Base-by-base conservation (phyloP, 495 filamentous ascomycete genomes). In the Tuber microsphaerosporum region DNA sequence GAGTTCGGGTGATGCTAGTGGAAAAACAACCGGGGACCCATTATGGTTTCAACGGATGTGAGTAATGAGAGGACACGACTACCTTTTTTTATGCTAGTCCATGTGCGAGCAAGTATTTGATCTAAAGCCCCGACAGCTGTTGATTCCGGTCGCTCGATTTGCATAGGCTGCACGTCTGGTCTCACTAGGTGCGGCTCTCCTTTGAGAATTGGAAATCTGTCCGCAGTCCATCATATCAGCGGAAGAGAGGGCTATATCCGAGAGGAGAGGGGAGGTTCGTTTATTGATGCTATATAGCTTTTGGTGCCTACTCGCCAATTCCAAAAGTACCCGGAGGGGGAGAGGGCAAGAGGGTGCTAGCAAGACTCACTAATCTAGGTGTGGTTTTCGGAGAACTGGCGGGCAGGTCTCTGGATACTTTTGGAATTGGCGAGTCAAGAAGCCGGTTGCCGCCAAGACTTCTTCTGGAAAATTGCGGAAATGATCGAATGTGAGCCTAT, bases 201-300 rank as follows among this genome's bases (percentile, higher is more conserved):
- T 14, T 26, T 61, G 51, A 4, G 51, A 3, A 31, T 61, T 31
- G 26, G 51, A 31, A 61, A 31, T 31, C n/a, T 31, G 51, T 16
- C 51, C n/a, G 51, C 51, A n/a, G 51, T 31, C n/a, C 51, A 61
- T 61, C n/a, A 61, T 31, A 61, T 61, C 51, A n/a, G n/a, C n/a
- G 9, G 51, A 31, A 61, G 51, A 61, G n/a, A 31, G n/a, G 12
- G 51, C 51, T 61, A 31, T 22, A 31, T 31, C n/a, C 51, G 51
- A 31, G 45, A 19, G 51, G 48, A 61, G 51, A n/a, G n/a, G n/a
- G 12, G 2, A 6, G 3, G 31, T 31, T 31, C 1, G n/a, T 61
- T 16, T n/a, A 31, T 31, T 31, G n/a, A 61, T 31, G 51, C n/a
- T n/a, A 31, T 61, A 12, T 22, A n/a, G n/a, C 7, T 61, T 61